Base-by-base conservation (phyloP, 225 moss, liverwort and hornwort species). In the Physcomitrellopsis africana region DNA sequence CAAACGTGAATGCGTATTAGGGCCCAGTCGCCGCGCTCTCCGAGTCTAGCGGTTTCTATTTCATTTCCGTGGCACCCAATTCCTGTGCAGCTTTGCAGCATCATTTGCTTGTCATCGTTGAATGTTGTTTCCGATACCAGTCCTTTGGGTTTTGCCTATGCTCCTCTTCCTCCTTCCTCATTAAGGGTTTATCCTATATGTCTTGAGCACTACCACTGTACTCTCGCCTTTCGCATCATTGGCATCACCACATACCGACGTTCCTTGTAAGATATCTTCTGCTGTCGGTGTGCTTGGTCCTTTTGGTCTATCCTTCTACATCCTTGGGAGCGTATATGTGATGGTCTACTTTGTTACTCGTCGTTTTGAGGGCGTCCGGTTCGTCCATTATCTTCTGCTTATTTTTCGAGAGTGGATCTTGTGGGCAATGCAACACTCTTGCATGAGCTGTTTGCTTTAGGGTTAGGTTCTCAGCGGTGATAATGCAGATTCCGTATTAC, bases 381-480 rank as follows among this genome's bases (percentile, higher is more conserved):
- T 8, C 52, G 10, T 68, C 51, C 42, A 32, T 3, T 29, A 11
- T 13, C 12, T 51, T 12, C 75, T 29, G 44, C 59, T 45, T 9
- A n/a, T 10, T 53, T 67, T 53, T 48, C n/a, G 0, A 23, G 18
- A 41, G 19, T 19, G 47, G 29, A 79, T 66, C 70, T 18, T 47
- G 79, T 75, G 47, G 70, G 65, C 67, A 1, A 23, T 15, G 1
- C 46, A 1, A 22, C 32, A 18, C 41, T 56, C 63, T 43, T 44
- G 20, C 55, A 23, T 10, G 15, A 3, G 1, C 71, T 61, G 47
- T 54, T 2, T 58, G 22, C 49, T 69, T 59, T 80, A 83, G 80
- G 80, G 76, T 83, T 83, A 52, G 76, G 68, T 72, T 46, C 32
- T 58, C 19, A n/a, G 43, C 62, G 7, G 29, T 59, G 51, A 10